These are phyloP conservation scores for Dryadomyces quercus-mongolicae DNA, from an alignment of 2,329 filamentous ascomycete genomes.

Conservation along the genomic window DNA sequence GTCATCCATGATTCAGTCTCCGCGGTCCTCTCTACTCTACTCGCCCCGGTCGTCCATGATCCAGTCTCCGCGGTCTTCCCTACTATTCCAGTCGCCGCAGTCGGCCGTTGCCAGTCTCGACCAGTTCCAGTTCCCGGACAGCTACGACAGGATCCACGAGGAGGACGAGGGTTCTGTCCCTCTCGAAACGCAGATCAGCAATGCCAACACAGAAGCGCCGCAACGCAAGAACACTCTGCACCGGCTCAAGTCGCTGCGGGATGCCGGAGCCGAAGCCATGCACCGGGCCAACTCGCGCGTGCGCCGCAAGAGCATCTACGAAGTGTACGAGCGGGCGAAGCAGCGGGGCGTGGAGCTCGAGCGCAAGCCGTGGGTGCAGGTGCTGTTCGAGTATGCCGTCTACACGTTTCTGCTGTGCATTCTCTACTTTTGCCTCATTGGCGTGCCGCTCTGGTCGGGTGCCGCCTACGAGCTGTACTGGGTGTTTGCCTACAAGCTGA, in stretches of 20 bases:
- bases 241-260: background rate
- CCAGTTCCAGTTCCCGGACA: background rate
- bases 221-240: background rate
- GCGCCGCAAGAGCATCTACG: background rate
- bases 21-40: no score
- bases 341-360: slow-evolving; percentile 1
- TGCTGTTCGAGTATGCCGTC: slow-evolving; percentile 3
- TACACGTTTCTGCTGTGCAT: background rate
- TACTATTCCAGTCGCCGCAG: no score
- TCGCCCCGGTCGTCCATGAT: no score
- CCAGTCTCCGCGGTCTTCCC: no score
- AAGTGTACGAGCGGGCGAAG: slow-evolving; percentile 6
- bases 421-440: slow-evolving; percentile 4
- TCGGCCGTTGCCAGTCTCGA: background rate
- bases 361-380: slow-evolving; percentile 2
- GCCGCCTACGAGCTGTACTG: slow-evolving; percentile 4
- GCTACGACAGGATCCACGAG: background rate
- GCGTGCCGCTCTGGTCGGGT: slow-evolving; percentile 4
- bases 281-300: no score
- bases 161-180: background rate
- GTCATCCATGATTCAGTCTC: no score
- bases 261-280: background rate
- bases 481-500: slow-evolving; percentile 2
- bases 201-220: no score
- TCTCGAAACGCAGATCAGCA: no score